A percentile compares a stretch with the other conserved stretches of the same genome.
These are phyloP conservation scores for Isochrysis galbana DNA, from an alignment of 78 protist species.

Conservation along the genomic window DNA sequence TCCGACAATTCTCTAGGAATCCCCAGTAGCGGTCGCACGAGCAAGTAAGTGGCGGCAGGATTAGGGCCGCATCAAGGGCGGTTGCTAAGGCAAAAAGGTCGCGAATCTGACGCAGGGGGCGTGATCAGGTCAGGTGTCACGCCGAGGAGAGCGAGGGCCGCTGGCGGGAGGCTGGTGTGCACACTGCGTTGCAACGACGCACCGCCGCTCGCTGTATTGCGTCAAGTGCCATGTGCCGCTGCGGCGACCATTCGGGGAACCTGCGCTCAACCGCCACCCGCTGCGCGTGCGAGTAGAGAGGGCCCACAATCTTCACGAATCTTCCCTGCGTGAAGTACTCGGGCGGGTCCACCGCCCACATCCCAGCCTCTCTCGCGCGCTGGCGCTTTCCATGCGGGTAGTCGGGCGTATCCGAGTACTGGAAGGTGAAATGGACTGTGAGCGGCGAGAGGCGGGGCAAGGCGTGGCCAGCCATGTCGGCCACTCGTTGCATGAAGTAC, in stretches of 20 bases:
- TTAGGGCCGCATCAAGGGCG: background rate
- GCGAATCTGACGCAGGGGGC: too few relatives aligned
- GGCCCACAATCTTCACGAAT: background rate
- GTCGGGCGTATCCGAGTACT: background rate
- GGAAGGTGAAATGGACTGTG: background rate
- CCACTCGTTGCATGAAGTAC: background rate
- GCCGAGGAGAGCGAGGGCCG: too few relatives aligned
- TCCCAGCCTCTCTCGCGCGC: background rate
- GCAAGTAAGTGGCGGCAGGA: background rate
- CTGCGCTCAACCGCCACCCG: background rate
- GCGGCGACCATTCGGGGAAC: conserved; percentile 9
- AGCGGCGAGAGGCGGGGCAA: background rate
- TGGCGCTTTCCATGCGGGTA: conserved; percentile 24
- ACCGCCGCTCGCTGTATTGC: background rate
- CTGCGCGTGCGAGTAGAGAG: background rate
- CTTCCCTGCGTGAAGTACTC: background rate
- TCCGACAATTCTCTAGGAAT: background rate
- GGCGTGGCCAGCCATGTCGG: background rate
- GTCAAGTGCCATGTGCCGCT: conserved; percentile 11
- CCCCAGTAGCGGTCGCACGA: background rate
- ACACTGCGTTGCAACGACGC: too few relatives aligned
- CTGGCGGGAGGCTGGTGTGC: too few relatives aligned
- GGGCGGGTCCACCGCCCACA: conserved; percentile 30
- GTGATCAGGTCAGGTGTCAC: too few relatives aligned
- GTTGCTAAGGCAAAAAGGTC: background rate